Conservation (phyloP, 306 rosid species). For the cucumber (Cucumis sativus) region DNA sequence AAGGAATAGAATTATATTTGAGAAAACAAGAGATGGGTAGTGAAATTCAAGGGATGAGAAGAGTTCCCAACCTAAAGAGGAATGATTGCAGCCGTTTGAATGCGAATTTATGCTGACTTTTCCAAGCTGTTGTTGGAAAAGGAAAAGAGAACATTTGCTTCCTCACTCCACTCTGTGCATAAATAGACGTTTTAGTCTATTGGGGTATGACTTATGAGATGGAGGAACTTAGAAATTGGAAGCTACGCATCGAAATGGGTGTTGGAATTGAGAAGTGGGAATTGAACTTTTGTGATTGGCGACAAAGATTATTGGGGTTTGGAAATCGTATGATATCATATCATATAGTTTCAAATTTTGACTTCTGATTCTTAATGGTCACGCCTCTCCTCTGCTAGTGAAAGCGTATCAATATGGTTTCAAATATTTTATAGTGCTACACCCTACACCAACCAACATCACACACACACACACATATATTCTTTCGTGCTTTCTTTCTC, state of each 20-base stretch:
- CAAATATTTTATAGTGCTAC: background rate
- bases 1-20: background rate
- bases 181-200: background rate
- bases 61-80: background rate
- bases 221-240: background rate
- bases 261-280: background rate
- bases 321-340: background rate
- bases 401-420: background rate
- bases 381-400: background rate
- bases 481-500: too few relatives aligned
- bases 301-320: background rate
- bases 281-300: background rate
- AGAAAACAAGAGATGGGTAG: background rate
- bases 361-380: background rate
- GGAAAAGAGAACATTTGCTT: background rate
- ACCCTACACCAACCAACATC: background rate
- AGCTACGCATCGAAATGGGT: background rate
- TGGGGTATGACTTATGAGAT: background rate
- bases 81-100: background rate
- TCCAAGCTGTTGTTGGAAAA: background rate
- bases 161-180: background rate
- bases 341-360: too few relatives aligned
- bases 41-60: background rate
- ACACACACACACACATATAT: too few relatives aligned
- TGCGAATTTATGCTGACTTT: background rate